Base-by-base conservation (phyloP, 768 basidiomycete genomes). In the Mycena rosella region DNA sequence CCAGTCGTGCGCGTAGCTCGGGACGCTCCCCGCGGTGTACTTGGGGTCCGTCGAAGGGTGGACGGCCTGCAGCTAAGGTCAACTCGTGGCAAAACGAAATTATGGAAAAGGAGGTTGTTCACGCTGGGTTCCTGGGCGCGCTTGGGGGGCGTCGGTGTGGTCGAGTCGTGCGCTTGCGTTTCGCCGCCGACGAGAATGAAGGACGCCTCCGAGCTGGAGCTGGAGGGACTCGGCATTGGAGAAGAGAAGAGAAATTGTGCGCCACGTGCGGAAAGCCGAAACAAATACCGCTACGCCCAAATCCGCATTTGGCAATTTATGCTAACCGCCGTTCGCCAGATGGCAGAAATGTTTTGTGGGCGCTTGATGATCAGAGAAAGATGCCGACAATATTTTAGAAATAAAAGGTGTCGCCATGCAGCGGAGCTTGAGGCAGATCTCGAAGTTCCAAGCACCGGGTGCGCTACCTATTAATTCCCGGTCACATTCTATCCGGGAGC, bases 1-100 rank as follows among this genome's bases (percentile, higher is more conserved):
- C 93, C 91, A 95, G 74, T 92, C 89, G 70, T 94, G 93, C 0
- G 91, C 92, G 67, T 87, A 92, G 2, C 89, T 85, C 0, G 78
- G 51, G 11, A 73, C 69, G 10, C 83, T 83, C 5, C 89, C 89
- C 5, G 86, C 84, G 6, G 55, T 67, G 68, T 91, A 89, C 5
- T 75, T 74, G 15, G 75, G 65, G 26, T 79, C 70, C 45, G 76
- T 66, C 3, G 90, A 89, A n/a, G 89, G 85, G 73, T 90, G 88
- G 0, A 75, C 66, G 8, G 40, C 44, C 59, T 66, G 32, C 2
- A 11, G 60, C 47, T 61, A 51, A 24, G 59, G 11, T 56, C 36
- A 60, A n/a, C 3, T 67, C 32, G 45, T 40, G 40, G 26, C 44
- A 47, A 55, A 17, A 20, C 52, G n/a, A 52, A 20, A 20, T 34